Conservation (phyloP, 1,284 basidiomycete species). For the Ceraceosorus guamensis region DNA sequence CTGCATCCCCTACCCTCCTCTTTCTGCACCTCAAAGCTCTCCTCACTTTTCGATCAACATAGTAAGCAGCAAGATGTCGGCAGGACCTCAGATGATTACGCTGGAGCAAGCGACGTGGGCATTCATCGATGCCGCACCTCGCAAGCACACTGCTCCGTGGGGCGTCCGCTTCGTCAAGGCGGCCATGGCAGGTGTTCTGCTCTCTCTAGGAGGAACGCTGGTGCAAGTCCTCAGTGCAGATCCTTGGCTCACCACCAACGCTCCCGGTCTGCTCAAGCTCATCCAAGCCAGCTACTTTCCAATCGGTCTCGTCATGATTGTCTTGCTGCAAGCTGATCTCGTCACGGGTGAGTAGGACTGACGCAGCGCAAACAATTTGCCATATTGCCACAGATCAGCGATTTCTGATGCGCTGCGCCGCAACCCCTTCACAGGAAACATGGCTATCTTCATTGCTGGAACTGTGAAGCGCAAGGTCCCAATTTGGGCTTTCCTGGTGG, state of each 20-base stretch:
- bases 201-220: conserved; percentile 30
- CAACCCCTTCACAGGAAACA: too few species aligned
- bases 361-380: too few species aligned
- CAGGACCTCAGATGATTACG: conserved; percentile 25
- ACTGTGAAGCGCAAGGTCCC: conserved; percentile 32
- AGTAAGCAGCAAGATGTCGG: too few species aligned
- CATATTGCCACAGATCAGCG: too few species aligned
- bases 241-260: conserved; percentile 31
- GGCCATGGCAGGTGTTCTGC: conserved; percentile 29
- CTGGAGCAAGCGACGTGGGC: conserved; percentile 37
- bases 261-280: conserved; percentile 32
- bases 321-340: conserved; percentile 31
- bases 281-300: conserved; percentile 30
- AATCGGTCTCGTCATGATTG: conserved; percentile 36
- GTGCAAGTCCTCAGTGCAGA: conserved; percentile 34
- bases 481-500: conserved; percentile 31
- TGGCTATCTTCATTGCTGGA: conserved; percentile 35
- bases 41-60: too few species aligned
- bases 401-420: too few species aligned
- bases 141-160: conserved; percentile 22
- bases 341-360: conserved; percentile 29
- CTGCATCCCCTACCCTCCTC: too few species aligned
- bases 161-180: conserved; percentile 30
- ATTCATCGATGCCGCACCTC: conserved; percentile 29
- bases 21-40: too few species aligned